Evolutionary conservation across 768 basidiomycete genomes (phyloP), one percentile per base, ranked within the genome.

Genomic region (Termitomyces sp.): DNA sequence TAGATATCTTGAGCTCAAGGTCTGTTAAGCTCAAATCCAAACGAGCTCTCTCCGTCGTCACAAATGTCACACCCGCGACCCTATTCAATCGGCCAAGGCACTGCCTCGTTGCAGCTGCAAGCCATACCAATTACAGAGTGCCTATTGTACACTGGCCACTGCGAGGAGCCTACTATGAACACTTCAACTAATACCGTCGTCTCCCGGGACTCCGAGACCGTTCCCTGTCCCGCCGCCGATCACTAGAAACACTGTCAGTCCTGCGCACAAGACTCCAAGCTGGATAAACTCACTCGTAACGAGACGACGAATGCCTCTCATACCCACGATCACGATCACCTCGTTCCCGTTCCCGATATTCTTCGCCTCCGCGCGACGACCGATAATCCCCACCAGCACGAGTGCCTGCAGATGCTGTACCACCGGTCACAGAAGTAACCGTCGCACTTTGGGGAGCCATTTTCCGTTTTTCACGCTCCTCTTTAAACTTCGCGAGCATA

Each of bases 401-500:
- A 15, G 79, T 73, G 20, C 78, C 67, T 20, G 81, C 83, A 34
- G 77, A 70, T 42, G 80, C 61, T 42, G 76, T 66, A 54, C 76
- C 68, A 37, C 75, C 69, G 46, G 68, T 59, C 45, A 65, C 79
- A 50, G 76, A 72, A 46, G 77, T 70, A 42, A 81, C 69, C 36
- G 76, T 71, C 34, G 78, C 67, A 37, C 78, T 77, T 52, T 80
- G 74, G 60, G 84, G 80, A 45, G 81, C 82, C 64, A 75, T 80
- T 71, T 85, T 87, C 70, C 89, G 87, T 76, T 91, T 91, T 73
- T 92, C 89, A 62, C 95, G 88, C 57, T 94, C 91, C 71, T 96
- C 95, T 64, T 88, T 87, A 76, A 98, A 97, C 71, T 93, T 91
- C 61, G 79, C 74, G 57, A 99, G 82, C 86, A 97, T 91, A 76